These are phyloP conservation scores for Botrytis galanthina DNA, from an alignment of 2,329 filamentous ascomycete genomes.

Conservation along the genomic window DNA sequence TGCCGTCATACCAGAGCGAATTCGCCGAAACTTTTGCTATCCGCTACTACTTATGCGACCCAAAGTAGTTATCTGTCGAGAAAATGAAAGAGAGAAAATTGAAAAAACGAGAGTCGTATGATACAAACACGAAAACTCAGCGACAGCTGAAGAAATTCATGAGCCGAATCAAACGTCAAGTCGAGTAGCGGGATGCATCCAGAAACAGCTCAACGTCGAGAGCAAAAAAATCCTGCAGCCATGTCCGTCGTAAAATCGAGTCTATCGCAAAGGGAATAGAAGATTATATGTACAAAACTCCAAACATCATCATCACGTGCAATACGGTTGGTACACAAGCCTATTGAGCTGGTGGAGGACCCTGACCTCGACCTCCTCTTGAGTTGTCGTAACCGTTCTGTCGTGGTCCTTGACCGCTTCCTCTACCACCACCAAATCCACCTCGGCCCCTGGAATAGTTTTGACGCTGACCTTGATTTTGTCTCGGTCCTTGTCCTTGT, in stretches of 20 bases:
- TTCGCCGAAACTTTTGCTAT: constrained; percentile 39
- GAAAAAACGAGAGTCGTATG: constrained; percentile 38
- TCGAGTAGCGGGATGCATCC: constrained; percentile 22
- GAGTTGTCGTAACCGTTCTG: constrained; percentile 36
- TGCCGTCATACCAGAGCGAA: constrained; percentile 37
- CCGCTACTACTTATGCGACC: constrained; percentile 34
- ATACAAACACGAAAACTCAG: constrained; percentile 36
- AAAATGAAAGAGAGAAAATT: constrained; percentile 23
- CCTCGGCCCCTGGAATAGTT: constrained; percentile 18
- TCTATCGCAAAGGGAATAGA: constrained; percentile 35
- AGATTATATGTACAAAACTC: constrained; percentile 39
- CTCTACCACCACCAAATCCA: constrained; percentile 32
- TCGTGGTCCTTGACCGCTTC: constrained; percentile 32
- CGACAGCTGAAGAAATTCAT: constrained; percentile 27
- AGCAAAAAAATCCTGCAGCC: constrained; percentile 27
- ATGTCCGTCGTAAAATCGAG: constrained; percentile 28
- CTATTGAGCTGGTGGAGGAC: constrained; percentile 34
- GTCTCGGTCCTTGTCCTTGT: constrained; percentile 32
- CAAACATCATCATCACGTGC: constrained; percentile 26
- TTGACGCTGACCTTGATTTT: constrained; percentile 23
- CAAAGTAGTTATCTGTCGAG: constrained; percentile 29
- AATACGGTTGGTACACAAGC: constrained; percentile 18
- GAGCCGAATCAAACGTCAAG: constrained; percentile 27
- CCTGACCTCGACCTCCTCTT: constrained; percentile 37
- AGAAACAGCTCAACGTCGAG: constrained; percentile 26